Evolutionary conservation across 2,329 filamentous ascomycete genomes (phyloP).

Genomic region (Trichoderma polysporum): DNA sequence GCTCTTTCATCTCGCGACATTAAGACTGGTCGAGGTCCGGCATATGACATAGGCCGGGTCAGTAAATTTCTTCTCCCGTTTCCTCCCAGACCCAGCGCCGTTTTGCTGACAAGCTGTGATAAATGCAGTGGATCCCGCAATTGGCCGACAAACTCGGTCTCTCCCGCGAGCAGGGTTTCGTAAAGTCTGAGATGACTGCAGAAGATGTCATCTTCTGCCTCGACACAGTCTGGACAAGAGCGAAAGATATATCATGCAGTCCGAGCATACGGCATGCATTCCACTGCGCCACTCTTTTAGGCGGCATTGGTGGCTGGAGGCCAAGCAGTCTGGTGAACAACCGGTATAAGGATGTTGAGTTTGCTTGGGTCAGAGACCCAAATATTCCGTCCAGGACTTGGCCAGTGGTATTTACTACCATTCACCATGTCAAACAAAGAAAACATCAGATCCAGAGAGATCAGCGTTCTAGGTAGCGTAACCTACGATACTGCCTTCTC

Average conservation of each 20-base stretch:
- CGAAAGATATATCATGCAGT: slow-evolving; percentile 1
- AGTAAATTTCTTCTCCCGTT: background rate
- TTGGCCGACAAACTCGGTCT: background rate
- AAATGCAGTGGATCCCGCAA: slow-evolving; percentile 13
- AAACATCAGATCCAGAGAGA: slow-evolving; percentile 13
- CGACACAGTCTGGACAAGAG: slow-evolving; percentile 7
- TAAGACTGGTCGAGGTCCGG: background rate
- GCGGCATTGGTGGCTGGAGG: slow-evolving; percentile 11
- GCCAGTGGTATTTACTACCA: slow-evolving; percentile 6
- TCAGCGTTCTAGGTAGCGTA: slow-evolving; percentile 13
- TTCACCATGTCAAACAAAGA: slow-evolving; percentile 10
- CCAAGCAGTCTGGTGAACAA: slow-evolving; percentile 4
- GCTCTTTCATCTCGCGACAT: background rate
- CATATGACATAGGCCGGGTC: slow-evolving; percentile 12
- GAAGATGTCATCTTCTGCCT: slow-evolving; percentile 8
- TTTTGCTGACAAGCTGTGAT: background rate
- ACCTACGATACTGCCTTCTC: background rate
- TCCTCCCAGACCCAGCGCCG: background rate
- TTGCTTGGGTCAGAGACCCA: slow-evolving; percentile 11
- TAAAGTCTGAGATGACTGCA: slow-evolving; percentile 4
- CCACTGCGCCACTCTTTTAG: slow-evolving; percentile 1
- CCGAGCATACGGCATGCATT: slow-evolving; percentile 5
- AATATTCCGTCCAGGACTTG: slow-evolving; percentile 1
- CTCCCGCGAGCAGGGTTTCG: slow-evolving; percentile 6
- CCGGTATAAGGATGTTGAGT: slow-evolving; percentile 8